Evolutionary conservation across 106 monocot genomes (phyloP).

Genomic region (Triglochin maritima): DNA sequence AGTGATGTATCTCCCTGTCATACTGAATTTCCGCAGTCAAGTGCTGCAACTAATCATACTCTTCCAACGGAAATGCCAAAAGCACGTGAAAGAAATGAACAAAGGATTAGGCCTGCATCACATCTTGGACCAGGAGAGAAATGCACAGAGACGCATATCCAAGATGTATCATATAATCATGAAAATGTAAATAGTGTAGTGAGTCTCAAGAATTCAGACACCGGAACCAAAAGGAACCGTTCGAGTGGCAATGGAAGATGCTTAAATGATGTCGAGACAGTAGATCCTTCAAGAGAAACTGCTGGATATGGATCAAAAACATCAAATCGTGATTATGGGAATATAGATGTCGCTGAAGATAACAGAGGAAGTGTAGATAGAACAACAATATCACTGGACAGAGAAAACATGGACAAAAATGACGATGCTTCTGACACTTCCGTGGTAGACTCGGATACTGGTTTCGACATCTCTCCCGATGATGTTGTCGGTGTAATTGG

Average conservation of each 20-base stretch:
- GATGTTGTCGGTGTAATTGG: constrained; percentile 79
- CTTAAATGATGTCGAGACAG: constrained; percentile 8
- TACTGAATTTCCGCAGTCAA: constrained; percentile 10
- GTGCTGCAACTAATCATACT: constrained; percentile 3
- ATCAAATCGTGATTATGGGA: constrained; percentile 8
- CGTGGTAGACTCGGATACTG: constrained; percentile 41
- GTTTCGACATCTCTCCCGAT: constrained; percentile 61
- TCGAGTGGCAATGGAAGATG: constrained; percentile 8
- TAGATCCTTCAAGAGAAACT: constrained; percentile 3
- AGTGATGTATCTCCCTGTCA: not conserved
- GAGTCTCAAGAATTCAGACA: constrained; percentile 4
- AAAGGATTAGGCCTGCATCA: constrained; percentile 1
- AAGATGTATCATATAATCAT: constrained; percentile 8
- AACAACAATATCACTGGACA: constrained; percentile 5
- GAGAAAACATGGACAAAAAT: constrained; percentile 16
- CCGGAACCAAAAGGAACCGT: not conserved
- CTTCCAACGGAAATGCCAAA: constrained; percentile 9
- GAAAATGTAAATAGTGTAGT: not conserved
- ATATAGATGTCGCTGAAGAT: constrained; percentile 1
- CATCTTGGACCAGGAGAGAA: constrained; percentile 18
- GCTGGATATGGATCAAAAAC: constrained; percentile 4
- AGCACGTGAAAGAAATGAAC: constrained; percentile 11
- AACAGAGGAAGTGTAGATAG: constrained; percentile 7
- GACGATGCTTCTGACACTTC: constrained; percentile 43
- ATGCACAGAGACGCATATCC: constrained; percentile 4